Evolutionary conservation across 2,329 filamentous ascomycete genomes (phyloP).

Genomic region (Alternaria metachromatica): DNA sequence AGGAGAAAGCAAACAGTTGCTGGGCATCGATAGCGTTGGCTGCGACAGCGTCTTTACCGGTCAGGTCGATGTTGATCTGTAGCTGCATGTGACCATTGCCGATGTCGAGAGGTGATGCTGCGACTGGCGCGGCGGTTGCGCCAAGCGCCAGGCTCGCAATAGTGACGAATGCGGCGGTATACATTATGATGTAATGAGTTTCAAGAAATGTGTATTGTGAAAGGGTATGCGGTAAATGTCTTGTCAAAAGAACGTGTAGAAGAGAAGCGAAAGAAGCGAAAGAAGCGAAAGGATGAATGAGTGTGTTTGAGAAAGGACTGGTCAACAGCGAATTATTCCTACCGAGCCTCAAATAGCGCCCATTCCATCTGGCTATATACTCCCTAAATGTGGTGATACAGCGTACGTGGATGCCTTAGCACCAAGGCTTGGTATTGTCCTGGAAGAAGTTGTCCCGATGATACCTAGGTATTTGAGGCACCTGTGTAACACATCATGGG

Average conservation of each 20-base stretch:
- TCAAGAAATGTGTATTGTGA: background rate
- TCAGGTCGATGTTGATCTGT: conserved; percentile 30
- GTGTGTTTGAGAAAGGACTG: conserved; percentile 24
- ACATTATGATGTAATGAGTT: conserved; percentile 20
- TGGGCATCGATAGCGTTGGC: conserved; percentile 10
- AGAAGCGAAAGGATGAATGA: conserved; percentile 21
- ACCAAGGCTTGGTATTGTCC: conserved; percentile 29
- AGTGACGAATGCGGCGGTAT: conserved; percentile 15
- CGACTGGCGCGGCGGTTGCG: conserved; percentile 19
- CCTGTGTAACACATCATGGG: conserved; percentile 18
- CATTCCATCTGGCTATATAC: conserved; percentile 5
- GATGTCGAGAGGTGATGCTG: conserved; percentile 8
- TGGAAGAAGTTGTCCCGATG: conserved; percentile 20
- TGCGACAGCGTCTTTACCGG: conserved; percentile 2
- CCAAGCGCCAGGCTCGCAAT: conserved; percentile 19
- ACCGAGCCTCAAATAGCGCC: background rate
- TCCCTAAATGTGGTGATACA: background rate
- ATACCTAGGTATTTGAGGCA: conserved; percentile 26
- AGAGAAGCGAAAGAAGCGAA: conserved; percentile 4
- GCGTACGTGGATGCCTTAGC: conserved; percentile 13
- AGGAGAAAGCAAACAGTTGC: conserved; percentile 54
- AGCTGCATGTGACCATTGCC: conserved; percentile 20
- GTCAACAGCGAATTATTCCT: conserved; percentile 33
- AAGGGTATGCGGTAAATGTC: background rate
- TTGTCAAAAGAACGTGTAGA: conserved; percentile 7